Conservation (phyloP, 108 stramenopile species). For the Pseudonitzschia pungens region DNA sequence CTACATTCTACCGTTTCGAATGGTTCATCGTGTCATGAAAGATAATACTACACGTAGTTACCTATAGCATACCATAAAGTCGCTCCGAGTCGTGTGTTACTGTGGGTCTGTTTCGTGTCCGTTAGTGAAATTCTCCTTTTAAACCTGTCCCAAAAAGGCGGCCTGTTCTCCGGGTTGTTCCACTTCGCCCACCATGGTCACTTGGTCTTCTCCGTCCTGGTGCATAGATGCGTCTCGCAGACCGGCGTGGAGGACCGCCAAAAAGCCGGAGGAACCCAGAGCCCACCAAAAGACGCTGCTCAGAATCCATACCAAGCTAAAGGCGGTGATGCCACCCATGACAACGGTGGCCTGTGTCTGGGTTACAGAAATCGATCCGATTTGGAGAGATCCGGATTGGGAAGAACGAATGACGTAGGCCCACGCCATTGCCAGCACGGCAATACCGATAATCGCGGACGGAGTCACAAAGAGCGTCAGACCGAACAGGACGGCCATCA, state of each 20-base stretch:
- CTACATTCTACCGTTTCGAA: neutral
- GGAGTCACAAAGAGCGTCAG: constrained; percentile 76
- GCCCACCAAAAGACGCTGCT: constrained; percentile 86
- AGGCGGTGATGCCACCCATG: constrained; percentile 64
- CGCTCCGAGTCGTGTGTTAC: neutral
- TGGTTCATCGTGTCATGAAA: neutral
- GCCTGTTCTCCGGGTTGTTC: constrained; percentile 21
- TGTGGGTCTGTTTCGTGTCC: too few relatives aligned
- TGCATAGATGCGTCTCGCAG: constrained; percentile 88
- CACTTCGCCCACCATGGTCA: constrained; percentile 84
- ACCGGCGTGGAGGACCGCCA: constrained; percentile 66
- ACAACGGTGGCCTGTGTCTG: constrained; percentile 79
- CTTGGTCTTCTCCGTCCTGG: constrained; percentile 84
- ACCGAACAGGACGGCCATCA: constrained; percentile 63
- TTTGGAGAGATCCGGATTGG: constrained; percentile 47
- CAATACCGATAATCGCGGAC: constrained; percentile 75
- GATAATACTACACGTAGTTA: neutral
- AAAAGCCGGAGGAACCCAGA: constrained; percentile 72
- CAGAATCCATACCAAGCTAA: constrained; percentile 66
- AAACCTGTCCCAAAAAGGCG: constrained; percentile 28
- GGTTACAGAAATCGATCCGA: constrained; percentile 61
- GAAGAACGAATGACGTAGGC: constrained; percentile 68
- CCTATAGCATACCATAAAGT: neutral
- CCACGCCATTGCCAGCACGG: constrained; percentile 73
- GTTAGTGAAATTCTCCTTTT: neutral